Conservation (phyloP, 768 basidiomycete genomes). For the Xerocomellus dryophilus region DNA sequence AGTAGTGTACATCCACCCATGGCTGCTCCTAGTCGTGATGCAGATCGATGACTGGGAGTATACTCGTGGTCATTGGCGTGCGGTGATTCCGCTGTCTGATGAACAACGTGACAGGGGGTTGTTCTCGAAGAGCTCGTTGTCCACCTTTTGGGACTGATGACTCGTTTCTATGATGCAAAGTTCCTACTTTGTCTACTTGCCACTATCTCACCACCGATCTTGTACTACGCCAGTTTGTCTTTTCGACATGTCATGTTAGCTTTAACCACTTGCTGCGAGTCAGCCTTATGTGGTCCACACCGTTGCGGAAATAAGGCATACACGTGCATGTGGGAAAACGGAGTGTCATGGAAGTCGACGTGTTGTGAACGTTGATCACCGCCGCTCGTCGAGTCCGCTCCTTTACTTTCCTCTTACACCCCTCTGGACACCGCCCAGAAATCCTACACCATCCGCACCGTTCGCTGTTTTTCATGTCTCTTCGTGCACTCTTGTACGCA, state of each 20-base stretch:
- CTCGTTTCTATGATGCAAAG: not conserved
- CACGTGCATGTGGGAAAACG: slow-evolving; percentile 21
- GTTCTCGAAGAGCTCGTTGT: slow-evolving; percentile 34
- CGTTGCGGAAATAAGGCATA: slow-evolving; percentile 13
- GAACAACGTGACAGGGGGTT: slow-evolving; percentile 46
- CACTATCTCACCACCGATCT: not conserved
- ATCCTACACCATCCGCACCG: not conserved
- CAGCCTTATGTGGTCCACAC: slow-evolving; percentile 1
- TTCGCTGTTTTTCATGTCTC: slow-evolving; percentile 40
- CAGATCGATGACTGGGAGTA: slow-evolving; percentile 37
- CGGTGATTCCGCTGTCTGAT: slow-evolving; percentile 38
- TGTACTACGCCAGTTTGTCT: too few species aligned
- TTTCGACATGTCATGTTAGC: not conserved
- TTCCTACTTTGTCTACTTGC: not conserved
- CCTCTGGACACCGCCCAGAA: not conserved
- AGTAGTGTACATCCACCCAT: not conserved
- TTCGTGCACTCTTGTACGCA: slow-evolving; percentile 72
- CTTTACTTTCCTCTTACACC: not conserved
- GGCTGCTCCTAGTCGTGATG: slow-evolving; percentile 27
- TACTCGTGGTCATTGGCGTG: too few species aligned
- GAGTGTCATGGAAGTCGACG: not conserved
- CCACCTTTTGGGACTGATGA: not conserved
- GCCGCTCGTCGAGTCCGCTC: not conserved
- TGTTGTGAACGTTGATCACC: not conserved
- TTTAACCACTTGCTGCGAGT: slow-evolving; percentile 2